Base-by-base conservation (phyloP, 768 basidiomycete genomes). In the Boletus patriciae region DNA sequence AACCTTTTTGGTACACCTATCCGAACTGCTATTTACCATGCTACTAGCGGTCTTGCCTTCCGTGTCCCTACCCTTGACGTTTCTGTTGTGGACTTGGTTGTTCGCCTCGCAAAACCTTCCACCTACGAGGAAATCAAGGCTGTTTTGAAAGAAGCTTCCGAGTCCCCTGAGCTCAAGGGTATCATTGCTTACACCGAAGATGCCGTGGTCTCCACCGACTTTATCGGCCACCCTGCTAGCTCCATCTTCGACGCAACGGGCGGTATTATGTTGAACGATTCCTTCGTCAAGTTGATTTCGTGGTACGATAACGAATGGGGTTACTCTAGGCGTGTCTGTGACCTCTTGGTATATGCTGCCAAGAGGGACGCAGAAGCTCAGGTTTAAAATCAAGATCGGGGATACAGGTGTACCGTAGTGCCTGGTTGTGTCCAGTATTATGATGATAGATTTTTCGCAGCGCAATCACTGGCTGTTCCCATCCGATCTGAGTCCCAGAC, bases 241-340 rank as follows among this genome's bases (percentile, higher is more conserved):
- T 92, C 87, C 58, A 91, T 94, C 81, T 98, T 98, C 73, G 96
- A 98, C 69, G 95, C 94, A 66, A 77, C 76, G 60, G 96, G 91
- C 44, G 96, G 96, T 65, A 98, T 98, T 73, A 82, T 86, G 71
- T 85, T 98, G 72, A 97, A 90, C 86, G 68, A 78, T 60, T 87
- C 87, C 78, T 98, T 98, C 68, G 90, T 98, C 81, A 98, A 98
- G 85, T 85, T 97, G 68, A 87, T 98, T 72, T 73, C 90, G 42
- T 97, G 95, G 94, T 95, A 92, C 80, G 90, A 92, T 77, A 94
- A 93, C 76, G 90, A 94, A 77, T 92, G 87, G 88, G 88, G 93
- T 19, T 98, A 97, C 86, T 95, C 93, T 45, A 85, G 78, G 73
- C 88, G 94, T 71, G 94, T 96, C 52, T 86, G 87, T 76, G 96